A percentile compares a stretch with the other conserved stretches of the same genome.
These are phyloP conservation scores for Saksenaea oblongispora DNA, from an alignment of 371 early-diverging fungal genomes.

Conservation along the genomic window DNA sequence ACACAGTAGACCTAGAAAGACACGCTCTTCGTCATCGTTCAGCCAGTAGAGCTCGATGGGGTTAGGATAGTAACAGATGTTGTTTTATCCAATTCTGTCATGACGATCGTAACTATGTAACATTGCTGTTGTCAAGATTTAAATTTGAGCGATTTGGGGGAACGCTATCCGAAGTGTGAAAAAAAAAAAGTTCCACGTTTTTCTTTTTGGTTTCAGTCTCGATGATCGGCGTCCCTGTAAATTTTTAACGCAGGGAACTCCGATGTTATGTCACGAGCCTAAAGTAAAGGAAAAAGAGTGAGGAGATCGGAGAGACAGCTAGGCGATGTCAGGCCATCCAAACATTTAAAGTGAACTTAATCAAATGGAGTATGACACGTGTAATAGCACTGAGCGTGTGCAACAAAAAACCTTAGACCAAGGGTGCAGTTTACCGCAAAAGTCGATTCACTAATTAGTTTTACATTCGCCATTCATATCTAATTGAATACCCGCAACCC, in stretches of 20 bases:
- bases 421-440: not conserved
- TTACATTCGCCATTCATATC: constrained; percentile 2
- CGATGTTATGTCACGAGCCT: not conserved
- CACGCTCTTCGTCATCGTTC: not conserved
- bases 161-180: not conserved
- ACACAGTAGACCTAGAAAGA: not conserved
- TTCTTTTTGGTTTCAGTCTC: constrained; percentile 2
- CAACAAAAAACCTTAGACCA: not conserved
- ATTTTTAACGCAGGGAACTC: not conserved
- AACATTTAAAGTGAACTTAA: constrained; percentile 2
- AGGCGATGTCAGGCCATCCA: constrained; percentile 3
- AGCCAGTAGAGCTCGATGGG: not conserved
- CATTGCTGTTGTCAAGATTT: not conserved
- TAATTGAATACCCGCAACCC: constrained; percentile 2
- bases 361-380: constrained; percentile 4
- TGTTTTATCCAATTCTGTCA: not conserved
- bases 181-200: constrained; percentile 1
- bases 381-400: not conserved
- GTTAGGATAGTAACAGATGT: not conserved
- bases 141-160: not conserved
- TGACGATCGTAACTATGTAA: not conserved
- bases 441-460: constrained; percentile 6
- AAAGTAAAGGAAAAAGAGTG: not conserved
- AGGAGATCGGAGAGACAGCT: not conserved
- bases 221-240: constrained; percentile 4